phyloP scores from a whole-genome alignment of 2,329 filamentous ascomycete genomes.

The Blastomyces emzantsi region DNA sequence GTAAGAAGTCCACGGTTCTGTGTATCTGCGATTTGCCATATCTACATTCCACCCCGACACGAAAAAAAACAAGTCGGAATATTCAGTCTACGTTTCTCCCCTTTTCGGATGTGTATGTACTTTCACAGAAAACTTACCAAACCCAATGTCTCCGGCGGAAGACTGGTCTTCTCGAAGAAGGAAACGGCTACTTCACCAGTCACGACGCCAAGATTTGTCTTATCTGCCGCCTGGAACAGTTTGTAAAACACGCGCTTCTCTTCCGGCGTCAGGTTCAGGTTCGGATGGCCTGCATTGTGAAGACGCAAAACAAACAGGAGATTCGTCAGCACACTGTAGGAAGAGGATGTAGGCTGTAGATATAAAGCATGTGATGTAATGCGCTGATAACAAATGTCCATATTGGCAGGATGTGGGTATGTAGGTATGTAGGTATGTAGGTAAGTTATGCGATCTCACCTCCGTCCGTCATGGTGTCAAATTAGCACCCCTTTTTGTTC shows the following conservation, averaged over 20 bases:
- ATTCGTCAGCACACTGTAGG: not conserved
- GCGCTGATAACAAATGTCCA: not conserved
- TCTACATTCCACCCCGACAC: constrained; percentile 45
- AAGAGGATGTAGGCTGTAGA: not conserved
- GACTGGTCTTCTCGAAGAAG: constrained; percentile 93
- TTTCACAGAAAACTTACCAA: constrained; percentile 51
- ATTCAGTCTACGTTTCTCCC: no score
- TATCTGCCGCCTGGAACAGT: constrained; percentile 87
- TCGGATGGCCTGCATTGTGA: constrained; percentile 40
- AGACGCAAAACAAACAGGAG: not conserved
- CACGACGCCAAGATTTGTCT: constrained; percentile 82
- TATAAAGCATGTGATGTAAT: not conserved
- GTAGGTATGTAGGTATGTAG: not conserved
- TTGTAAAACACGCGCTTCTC: constrained; percentile 92
- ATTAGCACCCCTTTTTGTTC: not conserved
- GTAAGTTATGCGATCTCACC: not conserved
- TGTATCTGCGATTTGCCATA: constrained; percentile 97
- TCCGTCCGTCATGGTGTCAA: constrained; percentile 9
- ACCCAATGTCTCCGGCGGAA: constrained; percentile 77
- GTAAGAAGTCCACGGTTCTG: constrained; percentile 94
- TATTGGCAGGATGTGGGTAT: not conserved
- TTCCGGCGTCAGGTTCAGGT: constrained; percentile 77
- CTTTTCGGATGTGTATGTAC: not conserved
- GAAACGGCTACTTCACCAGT: constrained; percentile 93
- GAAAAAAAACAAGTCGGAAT: no score